phyloP scores from a whole-genome alignment of 805 yeast species.

The Ogataea corticis region DNA sequence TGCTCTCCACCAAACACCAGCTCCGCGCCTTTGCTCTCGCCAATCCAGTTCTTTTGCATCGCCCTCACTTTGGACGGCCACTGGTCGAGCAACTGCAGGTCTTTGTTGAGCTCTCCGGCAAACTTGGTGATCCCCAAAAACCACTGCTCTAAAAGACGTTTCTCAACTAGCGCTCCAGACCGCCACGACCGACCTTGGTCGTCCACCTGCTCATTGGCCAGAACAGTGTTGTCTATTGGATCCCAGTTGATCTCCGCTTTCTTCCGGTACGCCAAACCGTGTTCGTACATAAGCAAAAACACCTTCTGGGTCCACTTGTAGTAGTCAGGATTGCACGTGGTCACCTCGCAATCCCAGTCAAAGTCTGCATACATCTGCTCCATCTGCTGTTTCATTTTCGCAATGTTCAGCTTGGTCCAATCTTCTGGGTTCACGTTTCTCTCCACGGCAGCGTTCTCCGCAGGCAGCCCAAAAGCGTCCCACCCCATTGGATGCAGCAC shows the following conservation, averaged over 20 bases:
- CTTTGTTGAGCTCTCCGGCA: constrained; percentile 66
- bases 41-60: constrained; percentile 96
- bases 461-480: constrained; percentile 99
- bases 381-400: constrained; percentile 84
- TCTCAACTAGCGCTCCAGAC: constrained; percentile 93
- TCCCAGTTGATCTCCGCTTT: constrained; percentile 97
- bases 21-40: constrained; percentile 79
- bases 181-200: constrained; percentile 91
- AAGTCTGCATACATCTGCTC: constrained; percentile 75
- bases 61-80: constrained; percentile 91
- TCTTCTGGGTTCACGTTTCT: constrained; percentile 71
- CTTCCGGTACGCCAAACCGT: constrained; percentile 82
- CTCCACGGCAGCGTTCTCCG: constrained; percentile 96
- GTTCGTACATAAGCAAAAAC: constrained; percentile 68
- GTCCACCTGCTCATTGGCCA: constrained; percentile 97
- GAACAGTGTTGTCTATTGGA: constrained; percentile 90
- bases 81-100: constrained; percentile 56
- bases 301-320: constrained; percentile 92
- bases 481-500: constrained; percentile 98
- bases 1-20: constrained; percentile 46
- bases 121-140: constrained; percentile 85
- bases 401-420: constrained; percentile 85
- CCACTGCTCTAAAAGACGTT: constrained; percentile 84
- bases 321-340: constrained; percentile 84
- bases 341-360: constrained; percentile 90